Evolutionary conservation across 345 rosid species (phyloP).

Genomic region (Syzygium oleosum): DNA sequence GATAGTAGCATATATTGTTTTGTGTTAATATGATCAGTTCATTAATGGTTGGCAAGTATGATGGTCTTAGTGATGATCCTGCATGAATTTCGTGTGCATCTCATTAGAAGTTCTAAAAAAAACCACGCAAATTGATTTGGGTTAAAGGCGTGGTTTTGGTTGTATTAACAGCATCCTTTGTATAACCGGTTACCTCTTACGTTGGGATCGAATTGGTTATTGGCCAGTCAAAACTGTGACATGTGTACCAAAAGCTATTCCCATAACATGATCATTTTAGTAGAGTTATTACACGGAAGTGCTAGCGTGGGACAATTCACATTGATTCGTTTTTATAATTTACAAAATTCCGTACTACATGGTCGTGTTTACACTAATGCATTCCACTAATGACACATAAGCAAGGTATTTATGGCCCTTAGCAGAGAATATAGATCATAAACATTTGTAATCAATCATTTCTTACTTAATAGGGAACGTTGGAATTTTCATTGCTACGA

Average conservation of each 20-base stretch:
- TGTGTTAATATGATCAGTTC: neutral
- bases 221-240: neutral
- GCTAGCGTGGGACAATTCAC: neutral
- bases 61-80: neutral
- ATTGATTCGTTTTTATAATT: neutral
- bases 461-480: neutral
- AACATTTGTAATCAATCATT: too few relatives aligned
- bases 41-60: accelerated
- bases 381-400: neutral
- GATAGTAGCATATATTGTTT: neutral
- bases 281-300: neutral
- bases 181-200: neutral
- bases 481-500: accelerated
- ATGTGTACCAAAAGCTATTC: neutral
- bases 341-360: neutral
- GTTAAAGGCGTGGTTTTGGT: neutral
- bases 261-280: neutral
- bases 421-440: neutral
- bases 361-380: neutral
- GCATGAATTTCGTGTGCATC: neutral
- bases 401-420: neutral
- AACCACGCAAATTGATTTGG: accelerated
- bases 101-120: neutral
- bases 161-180: neutral
- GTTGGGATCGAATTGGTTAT: neutral